Conservation (phyloP, 208 protist genomes). For the Acanthamoeba sp. region DNA sequence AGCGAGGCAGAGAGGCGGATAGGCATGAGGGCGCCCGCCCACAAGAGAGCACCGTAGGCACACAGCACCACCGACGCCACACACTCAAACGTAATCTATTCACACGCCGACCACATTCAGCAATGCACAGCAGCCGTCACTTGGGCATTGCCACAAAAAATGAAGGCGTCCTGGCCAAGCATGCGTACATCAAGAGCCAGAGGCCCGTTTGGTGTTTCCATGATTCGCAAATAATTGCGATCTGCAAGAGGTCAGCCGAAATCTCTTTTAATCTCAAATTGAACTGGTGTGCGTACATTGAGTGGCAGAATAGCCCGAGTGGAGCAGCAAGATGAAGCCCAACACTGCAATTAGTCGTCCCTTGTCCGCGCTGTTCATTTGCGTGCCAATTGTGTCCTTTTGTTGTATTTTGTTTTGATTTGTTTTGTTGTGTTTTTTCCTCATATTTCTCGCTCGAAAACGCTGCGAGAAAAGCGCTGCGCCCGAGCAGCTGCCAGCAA, state of each 20-base stretch:
- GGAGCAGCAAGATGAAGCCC: constrained; percentile 1
- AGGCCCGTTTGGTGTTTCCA: constrained; percentile 23
- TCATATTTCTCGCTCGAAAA: not conserved
- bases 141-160: too few relatives aligned
- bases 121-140: too few relatives aligned
- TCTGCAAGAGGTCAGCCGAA: not conserved
- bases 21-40: not conserved
- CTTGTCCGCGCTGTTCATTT: not conserved
- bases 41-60: constrained; percentile 22
- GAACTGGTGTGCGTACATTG: not conserved
- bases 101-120: too few relatives aligned
- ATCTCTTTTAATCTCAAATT: not conserved
- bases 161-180: too few relatives aligned
- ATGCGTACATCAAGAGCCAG: not conserved
- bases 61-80: constrained; percentile 36
- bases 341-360: not conserved
- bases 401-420: not conserved
- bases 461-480: not conserved
- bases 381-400: not conserved
- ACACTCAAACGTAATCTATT: constrained; percentile 40
- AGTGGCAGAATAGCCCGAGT: constrained; percentile 19
- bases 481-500: too few relatives aligned
- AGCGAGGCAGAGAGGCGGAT: constrained; percentile 23
- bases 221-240: constrained; percentile 51
- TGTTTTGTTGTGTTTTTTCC: not conserved